phyloP scores from a whole-genome alignment of 495 filamentous ascomycete genomes.

The Hypoxylon intermedium region DNA sequence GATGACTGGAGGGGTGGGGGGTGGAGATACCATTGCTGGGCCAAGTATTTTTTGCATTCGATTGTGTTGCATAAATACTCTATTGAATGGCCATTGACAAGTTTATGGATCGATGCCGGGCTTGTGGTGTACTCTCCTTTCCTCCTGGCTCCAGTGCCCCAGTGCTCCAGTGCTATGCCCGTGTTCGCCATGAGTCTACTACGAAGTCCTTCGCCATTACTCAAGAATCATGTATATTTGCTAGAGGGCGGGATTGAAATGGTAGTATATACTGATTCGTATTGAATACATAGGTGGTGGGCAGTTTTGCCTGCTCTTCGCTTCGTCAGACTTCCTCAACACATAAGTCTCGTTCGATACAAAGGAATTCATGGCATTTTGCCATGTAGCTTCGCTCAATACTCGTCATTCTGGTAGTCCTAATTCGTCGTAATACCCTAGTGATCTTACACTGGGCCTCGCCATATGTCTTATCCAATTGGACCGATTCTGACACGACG shows the following conservation, averaged over 20 bases:
- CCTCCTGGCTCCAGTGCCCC: too few relatives aligned
- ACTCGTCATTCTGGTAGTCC: not conserved
- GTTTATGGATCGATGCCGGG: too few relatives aligned
- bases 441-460: not conserved
- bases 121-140: too few relatives aligned
- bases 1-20: not conserved
- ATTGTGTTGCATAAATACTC: too few relatives aligned
- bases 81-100: too few relatives aligned
- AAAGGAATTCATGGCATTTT: slow-evolving; percentile 23
- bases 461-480: not conserved
- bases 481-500: not conserved
- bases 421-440: not conserved
- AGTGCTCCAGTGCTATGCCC: too few relatives aligned
- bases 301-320: not conserved
- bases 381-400: slow-evolving; percentile 9
- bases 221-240: too few relatives aligned
- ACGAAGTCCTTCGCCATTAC: too few relatives aligned
- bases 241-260: too few relatives aligned
- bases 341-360: slow-evolving; percentile 13
- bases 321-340: not conserved
- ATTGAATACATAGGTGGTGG: slow-evolving; percentile 36
- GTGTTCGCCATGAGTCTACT: too few relatives aligned
- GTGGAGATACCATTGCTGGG: too few relatives aligned
- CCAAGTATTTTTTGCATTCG: too few relatives aligned
- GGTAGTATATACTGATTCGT: slow-evolving; percentile 29